Percentiles rank a stretch among this genome's conserved stretches.
phyloP scores from a whole-genome alignment of 768 basidiomycete genomes.

The Trametes gibbosa region DNA sequence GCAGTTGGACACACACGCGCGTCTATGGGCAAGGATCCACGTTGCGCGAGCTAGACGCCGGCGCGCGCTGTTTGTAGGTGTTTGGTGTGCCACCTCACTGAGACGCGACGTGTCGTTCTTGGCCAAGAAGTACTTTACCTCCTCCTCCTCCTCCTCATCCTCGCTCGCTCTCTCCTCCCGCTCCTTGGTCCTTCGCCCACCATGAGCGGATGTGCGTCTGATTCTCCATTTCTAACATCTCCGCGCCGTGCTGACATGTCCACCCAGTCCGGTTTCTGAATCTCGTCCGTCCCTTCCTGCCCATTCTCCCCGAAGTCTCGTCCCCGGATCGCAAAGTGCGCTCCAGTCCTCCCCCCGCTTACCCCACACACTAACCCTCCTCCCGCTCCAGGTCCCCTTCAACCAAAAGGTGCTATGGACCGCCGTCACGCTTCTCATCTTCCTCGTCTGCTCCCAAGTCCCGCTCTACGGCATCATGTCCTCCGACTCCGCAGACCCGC shows the following conservation, averaged over 20 bases:
- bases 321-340: slow-evolving; percentile 94
- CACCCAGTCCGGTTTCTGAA: slow-evolving; percentile 89
- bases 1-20: too few relatives aligned
- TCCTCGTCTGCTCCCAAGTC: slow-evolving; percentile 98
- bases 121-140: neutral
- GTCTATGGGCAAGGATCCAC: neutral
- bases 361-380: slow-evolving; percentile 2
- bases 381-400: slow-evolving; percentile 83
- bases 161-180: slow-evolving; percentile 17
- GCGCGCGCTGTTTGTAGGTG: slow-evolving; percentile 17
- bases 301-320: slow-evolving; percentile 94
- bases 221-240: neutral
- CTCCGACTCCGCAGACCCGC: slow-evolving; percentile 96
- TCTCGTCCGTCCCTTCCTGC: slow-evolving; percentile 96
- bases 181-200: slow-evolving; percentile 31
- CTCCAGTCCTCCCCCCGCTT: slow-evolving; percentile 7
- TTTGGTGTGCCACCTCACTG: slow-evolving; percentile 28
- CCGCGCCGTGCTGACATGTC: neutral
- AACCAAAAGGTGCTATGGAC: slow-evolving; percentile 99
- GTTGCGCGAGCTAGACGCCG: neutral
- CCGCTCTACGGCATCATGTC: slow-evolving; percentile 99
- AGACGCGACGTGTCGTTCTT: slow-evolving; percentile 23
- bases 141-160: slow-evolving; percentile 3
- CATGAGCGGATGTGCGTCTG: slow-evolving; percentile 81
- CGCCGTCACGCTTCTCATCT: slow-evolving; percentile 97